Evolutionary conservation across 2,329 filamentous ascomycete species (phyloP).

Genomic region (Chaetomium sp.): DNA sequence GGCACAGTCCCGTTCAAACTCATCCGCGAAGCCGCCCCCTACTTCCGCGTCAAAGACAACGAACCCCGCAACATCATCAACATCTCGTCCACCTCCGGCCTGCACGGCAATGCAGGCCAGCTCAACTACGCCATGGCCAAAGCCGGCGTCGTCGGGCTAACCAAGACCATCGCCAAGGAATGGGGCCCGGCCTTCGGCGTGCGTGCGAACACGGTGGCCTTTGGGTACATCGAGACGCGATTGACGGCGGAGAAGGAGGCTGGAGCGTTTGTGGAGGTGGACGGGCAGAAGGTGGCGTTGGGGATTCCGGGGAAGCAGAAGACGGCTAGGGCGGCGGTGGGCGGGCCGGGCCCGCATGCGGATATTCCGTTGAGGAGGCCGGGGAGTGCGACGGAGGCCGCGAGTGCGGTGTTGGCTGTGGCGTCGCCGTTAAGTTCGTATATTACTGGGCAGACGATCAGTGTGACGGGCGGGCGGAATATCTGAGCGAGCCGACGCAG

Average conservation of each 20-base stretch:
- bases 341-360: slow-evolving; percentile 39
- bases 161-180: slow-evolving; percentile 86
- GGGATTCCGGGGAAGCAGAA: slow-evolving; percentile 63
- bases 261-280: slow-evolving; percentile 71
- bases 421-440: slow-evolving; percentile 79
- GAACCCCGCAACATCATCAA: slow-evolving; percentile 75
- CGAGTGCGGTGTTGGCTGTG: slow-evolving; percentile 67
- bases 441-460: slow-evolving; percentile 80
- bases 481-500: slow-evolving; percentile 35
- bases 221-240: slow-evolving; percentile 73
- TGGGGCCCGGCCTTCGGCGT: slow-evolving; percentile 84
- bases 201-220: slow-evolving; percentile 75
- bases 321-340: slow-evolving; percentile 24
- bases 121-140: slow-evolving; percentile 84
- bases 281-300: slow-evolving; percentile 66
- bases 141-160: slow-evolving; percentile 74
- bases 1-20: slow-evolving; percentile 81
- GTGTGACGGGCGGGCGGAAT: slow-evolving; percentile 70
- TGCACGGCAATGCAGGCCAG: slow-evolving; percentile 87
- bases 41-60: slow-evolving; percentile 80
- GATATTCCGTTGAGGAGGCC: slow-evolving; percentile 76
- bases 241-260: slow-evolving; percentile 80
- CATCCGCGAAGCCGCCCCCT: slow-evolving; percentile 71
- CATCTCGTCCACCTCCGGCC: slow-evolving; percentile 72
- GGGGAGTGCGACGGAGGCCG: slow-evolving; percentile 74